Evolutionary conservation across 345 rosid species (phyloP).

Genomic region (Fremontodendron californicum): DNA sequence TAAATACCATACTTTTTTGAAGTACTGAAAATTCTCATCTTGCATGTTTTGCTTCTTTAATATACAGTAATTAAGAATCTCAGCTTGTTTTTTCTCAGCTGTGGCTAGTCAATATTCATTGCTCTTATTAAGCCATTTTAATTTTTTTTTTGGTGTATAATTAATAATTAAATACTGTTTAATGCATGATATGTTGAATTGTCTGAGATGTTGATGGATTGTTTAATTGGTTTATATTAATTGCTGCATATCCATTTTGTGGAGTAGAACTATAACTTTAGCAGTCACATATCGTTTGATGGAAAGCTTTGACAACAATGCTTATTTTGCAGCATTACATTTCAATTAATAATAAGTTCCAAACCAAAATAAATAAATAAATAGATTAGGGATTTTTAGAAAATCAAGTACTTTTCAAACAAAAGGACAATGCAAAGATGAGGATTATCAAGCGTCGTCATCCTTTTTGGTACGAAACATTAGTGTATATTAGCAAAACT

Average conservation of each 20-base stretch:
- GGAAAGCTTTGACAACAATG: neutral
- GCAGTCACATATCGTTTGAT: neutral
- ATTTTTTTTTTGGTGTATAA: neutral
- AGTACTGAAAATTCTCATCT: neutral
- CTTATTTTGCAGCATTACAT: neutral
- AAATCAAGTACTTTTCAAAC: neutral
- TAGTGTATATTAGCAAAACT: neutral
- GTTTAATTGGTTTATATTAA: neutral
- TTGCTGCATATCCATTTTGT: neutral
- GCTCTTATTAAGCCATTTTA: neutral
- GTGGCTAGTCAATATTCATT: neutral
- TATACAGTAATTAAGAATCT: neutral
- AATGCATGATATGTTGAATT: neutral
- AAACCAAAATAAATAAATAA: neutral
- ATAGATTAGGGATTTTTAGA: constrained; percentile 1
- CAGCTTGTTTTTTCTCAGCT: neutral
- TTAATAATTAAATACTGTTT: neutral
- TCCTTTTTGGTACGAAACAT: neutral
- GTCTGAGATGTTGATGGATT: neutral
- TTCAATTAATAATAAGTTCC: neutral
- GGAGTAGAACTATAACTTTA: neutral
- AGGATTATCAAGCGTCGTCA: neutral
- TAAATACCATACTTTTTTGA: neutral
- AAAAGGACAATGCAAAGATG: neutral
- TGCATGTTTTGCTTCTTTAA: too few relatives aligned